Conservation (phyloP, 306 rosid species). For the Albizia julibrissin region DNA sequence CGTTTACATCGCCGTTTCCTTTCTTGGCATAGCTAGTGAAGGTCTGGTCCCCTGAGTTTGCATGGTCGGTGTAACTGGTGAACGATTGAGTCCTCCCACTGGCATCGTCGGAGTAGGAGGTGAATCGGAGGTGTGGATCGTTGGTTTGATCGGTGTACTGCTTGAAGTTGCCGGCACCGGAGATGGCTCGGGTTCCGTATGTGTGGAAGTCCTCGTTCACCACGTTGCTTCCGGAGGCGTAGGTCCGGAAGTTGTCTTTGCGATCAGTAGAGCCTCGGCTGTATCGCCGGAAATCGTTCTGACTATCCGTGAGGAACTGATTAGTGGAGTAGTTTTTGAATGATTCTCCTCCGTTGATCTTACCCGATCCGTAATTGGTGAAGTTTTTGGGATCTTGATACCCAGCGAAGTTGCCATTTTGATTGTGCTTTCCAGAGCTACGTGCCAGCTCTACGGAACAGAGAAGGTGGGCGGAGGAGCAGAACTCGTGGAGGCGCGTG, state of each 20-base stretch:
- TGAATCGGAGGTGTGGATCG: constrained; percentile 61
- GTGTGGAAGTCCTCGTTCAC: constrained; percentile 64
- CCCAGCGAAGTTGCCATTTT: constrained; percentile 39
- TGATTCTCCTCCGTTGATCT: constrained; percentile 52
- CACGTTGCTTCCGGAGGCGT: constrained; percentile 49
- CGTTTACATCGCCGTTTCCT: constrained; percentile 50
- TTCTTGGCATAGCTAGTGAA: constrained; percentile 60
- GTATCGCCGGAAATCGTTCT: constrained; percentile 71
- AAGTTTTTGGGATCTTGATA: constrained; percentile 53
- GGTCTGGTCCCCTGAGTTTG: constrained; percentile 63
- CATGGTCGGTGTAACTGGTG: constrained; percentile 52
- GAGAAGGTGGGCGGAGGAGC: constrained; percentile 75
- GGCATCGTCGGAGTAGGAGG: constrained; percentile 56
- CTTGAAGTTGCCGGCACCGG: constrained; percentile 67
- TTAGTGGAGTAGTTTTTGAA: constrained; percentile 66
- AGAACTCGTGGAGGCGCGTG: constrained; percentile 63
- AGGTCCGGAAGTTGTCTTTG: constrained; percentile 51
- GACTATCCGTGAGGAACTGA: not conserved
- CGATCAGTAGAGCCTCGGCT: constrained; percentile 62
- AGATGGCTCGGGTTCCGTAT: constrained; percentile 50
- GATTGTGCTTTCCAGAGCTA: constrained; percentile 49
- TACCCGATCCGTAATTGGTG: constrained; percentile 64
- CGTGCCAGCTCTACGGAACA: constrained; percentile 61
- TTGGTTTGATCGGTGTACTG: constrained; percentile 44
- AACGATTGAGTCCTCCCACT: constrained; percentile 62